Conservation (phyloP, 129 eudicot genomes). For the Artemisia annua region DNA sequence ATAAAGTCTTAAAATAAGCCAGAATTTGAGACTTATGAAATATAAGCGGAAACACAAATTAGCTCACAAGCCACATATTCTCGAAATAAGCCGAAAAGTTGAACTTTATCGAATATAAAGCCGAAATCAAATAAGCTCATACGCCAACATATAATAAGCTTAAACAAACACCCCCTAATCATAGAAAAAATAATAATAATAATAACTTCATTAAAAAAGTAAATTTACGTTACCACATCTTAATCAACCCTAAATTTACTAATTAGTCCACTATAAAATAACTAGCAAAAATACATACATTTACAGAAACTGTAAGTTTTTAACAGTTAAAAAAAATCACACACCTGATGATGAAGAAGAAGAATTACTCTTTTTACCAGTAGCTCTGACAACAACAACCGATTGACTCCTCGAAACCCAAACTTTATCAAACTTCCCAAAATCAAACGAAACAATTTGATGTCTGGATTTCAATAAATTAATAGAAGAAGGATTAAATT, state of each 20-base stretch:
- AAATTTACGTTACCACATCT: too few species aligned
- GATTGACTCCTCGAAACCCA: slow-evolving; percentile 24
- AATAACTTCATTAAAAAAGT: too few species aligned
- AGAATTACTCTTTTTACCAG: slow-evolving; percentile 45
- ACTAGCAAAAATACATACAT: too few species aligned
- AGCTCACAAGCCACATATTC: too few species aligned
- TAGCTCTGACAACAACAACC: slow-evolving; percentile 39
- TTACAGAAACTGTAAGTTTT: slow-evolving; percentile 13
- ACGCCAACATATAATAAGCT: neutral
- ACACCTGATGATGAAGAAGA: slow-evolving; percentile 44
- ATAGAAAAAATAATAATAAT: too few species aligned
- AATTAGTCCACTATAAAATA: too few species aligned
- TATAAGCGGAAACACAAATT: too few species aligned
- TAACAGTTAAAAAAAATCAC: neutral
- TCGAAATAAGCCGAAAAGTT: too few species aligned
- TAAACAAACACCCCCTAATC: slow-evolving; percentile 5
- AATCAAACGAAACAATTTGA: slow-evolving; percentile 14
- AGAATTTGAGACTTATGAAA: neutral
- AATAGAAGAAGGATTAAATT: neutral
- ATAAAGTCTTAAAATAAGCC: neutral
- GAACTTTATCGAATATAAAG: too few species aligned
- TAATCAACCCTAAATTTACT: too few species aligned
- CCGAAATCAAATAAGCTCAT: too few species aligned
- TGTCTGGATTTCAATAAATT: slow-evolving; percentile 17
- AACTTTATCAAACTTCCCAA: slow-evolving; percentile 21